Percentiles rank a stretch among this genome's conserved stretches.
phyloP scores from a whole-genome alignment of 352 stramenopile species.

The Globisporangium lucens region DNA sequence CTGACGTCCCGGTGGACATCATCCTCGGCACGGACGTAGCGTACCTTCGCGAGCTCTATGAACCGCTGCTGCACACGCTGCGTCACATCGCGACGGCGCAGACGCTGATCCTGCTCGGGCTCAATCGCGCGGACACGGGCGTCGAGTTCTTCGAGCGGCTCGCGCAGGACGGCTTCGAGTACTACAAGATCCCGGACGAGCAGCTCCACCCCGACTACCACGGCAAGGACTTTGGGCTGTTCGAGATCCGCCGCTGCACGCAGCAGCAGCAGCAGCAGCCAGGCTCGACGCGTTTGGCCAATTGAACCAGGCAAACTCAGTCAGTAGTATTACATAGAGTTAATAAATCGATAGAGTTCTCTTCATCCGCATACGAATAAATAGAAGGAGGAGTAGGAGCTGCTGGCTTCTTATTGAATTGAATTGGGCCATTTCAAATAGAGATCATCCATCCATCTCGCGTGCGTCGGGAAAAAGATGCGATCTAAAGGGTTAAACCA shows the following conservation, averaged over 20 bases:
- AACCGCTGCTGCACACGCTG: constrained; percentile 67
- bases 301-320: neutral
- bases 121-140: constrained; percentile 70
- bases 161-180: constrained; percentile 67
- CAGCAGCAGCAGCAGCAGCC: neutral
- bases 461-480: too few relatives aligned
- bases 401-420: too few relatives aligned
- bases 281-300: neutral
- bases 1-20: constrained; percentile 43
- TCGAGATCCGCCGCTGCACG: constrained; percentile 46
- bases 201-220: constrained; percentile 50
- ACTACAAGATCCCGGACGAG: constrained; percentile 78
- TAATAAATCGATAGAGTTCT: too few relatives aligned
- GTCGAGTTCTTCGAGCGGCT: constrained; percentile 68
- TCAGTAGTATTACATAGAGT: neutral
- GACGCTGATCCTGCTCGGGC: constrained; percentile 66
- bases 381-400: too few relatives aligned
- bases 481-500: too few relatives aligned
- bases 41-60: constrained; percentile 74
- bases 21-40: constrained; percentile 82
- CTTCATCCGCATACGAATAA: too few relatives aligned
- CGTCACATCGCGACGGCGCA: constrained; percentile 29
- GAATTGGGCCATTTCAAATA: too few relatives aligned
- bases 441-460: too few relatives aligned
- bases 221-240: constrained; percentile 79